These are phyloP conservation scores for Cryphonectria japonica DNA, from an alignment of 2,329 filamentous ascomycete species.

Conservation along the genomic window DNA sequence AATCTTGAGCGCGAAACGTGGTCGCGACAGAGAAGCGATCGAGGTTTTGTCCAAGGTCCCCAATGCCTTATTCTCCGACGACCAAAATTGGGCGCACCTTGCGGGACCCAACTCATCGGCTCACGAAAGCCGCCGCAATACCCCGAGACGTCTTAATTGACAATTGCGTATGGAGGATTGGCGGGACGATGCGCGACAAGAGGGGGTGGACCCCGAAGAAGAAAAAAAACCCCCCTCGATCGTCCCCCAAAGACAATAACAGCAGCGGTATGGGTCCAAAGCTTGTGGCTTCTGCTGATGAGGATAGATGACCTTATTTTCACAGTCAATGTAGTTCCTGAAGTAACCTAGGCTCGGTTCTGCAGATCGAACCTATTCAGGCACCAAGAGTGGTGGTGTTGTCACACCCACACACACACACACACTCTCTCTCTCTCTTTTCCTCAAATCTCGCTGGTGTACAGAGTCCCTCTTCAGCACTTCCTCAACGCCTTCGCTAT, in stretches of 20 bases:
- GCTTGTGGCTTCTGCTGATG: neutral
- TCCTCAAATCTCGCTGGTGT: neutral
- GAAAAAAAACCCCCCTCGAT: neutral
- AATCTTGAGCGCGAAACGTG: conserved; percentile 2
- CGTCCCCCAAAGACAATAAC: neutral
- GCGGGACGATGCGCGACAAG: neutral
- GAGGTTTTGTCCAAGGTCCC: neutral
- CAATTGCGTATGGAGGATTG: neutral
- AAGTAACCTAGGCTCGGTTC: conserved; percentile 14
- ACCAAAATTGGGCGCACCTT: neutral
- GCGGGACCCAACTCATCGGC: neutral
- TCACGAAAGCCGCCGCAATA: neutral
- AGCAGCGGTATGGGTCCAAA: neutral
- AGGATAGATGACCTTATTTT: conserved; percentile 4
- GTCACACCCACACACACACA: neutral
- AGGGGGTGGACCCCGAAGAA: neutral
- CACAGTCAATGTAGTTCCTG: conserved; percentile 20
- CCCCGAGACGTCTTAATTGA: neutral
- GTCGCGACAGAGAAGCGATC: neutral
- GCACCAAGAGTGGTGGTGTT: neutral
- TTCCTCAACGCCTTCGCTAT: neutral
- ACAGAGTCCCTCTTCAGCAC: neutral
- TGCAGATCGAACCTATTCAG: conserved; percentile 15
- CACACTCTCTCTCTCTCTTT: neutral
- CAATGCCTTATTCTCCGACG: neutral